These are phyloP conservation scores for Melampsora larici-populina DNA, from an alignment of 1,284 basidiomycete genomes.

Conservation along the genomic window DNA sequence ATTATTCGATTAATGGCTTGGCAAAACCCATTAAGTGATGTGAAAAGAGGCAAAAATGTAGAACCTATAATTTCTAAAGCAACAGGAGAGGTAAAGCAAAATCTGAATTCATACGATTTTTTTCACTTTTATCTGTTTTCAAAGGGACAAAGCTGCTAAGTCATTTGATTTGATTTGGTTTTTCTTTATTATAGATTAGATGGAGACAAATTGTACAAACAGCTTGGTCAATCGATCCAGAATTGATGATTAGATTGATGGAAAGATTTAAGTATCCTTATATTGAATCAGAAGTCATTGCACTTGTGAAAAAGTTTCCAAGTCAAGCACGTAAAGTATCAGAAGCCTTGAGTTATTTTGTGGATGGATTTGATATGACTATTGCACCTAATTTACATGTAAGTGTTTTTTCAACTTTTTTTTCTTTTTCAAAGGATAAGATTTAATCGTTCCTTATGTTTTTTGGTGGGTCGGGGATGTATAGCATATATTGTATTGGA, in stretches of 20 bases:
- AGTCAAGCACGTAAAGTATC: slow-evolving; percentile 38
- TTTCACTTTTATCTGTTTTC: too few species aligned
- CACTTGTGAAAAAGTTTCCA: slow-evolving; percentile 25
- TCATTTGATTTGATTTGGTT: slow-evolving; percentile 42
- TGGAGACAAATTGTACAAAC: slow-evolving; percentile 67
- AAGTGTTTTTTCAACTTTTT: not conserved
- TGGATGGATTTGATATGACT: slow-evolving; percentile 14
- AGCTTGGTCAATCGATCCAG: slow-evolving; percentile 79
- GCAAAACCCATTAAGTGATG: slow-evolving; percentile 79
- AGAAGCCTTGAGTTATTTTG: slow-evolving; percentile 41
- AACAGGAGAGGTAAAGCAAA: slow-evolving; percentile 61
- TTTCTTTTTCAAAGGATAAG: not conserved
- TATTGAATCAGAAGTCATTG: slow-evolving; percentile 24
- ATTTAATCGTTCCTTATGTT: not conserved
- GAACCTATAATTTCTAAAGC: slow-evolving; percentile 62
- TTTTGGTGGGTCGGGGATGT: not conserved
- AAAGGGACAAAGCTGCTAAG: too few species aligned
- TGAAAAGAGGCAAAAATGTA: slow-evolving; percentile 66
- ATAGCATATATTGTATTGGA: slow-evolving; percentile 42
- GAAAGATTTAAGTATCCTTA: slow-evolving; percentile 27
- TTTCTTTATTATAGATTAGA: slow-evolving; percentile 37
- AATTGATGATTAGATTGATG: slow-evolving; percentile 25
- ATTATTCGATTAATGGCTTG: slow-evolving; percentile 80
- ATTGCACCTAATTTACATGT: slow-evolving; percentile 39
- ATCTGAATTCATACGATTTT: slow-evolving; percentile 5